Evolutionary conservation across 2,329 filamentous ascomycete genomes (phyloP), one percentile per base, ranked within the genome.

Genomic region (Fusarium pseudoanthophilum): DNA sequence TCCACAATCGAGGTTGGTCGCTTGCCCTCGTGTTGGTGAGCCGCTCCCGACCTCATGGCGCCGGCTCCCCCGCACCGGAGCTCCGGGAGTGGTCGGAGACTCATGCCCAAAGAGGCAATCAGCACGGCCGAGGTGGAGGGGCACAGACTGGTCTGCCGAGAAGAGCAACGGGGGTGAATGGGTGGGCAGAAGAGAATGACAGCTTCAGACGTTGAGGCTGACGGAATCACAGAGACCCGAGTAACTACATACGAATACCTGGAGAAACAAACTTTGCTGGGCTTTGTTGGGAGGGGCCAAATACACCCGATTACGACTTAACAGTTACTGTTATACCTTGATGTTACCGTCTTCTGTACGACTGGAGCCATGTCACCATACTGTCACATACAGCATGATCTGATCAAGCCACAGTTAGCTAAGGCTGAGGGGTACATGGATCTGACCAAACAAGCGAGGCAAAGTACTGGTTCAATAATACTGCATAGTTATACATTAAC

Each of bases 21-120:
- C 52, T 42, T 40, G 21, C 37, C 32, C 30, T 43, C 28, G n/a
- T 42, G 39, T 40, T 52, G 21, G 60, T 53, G 70, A 70, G 57
- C 64, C 69, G 42, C 46, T 52, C 61, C 70, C 70, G 65, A 56
- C 15, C 18, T 51, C 20, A 42, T 63, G 62, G 67, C 48, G 49
- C 69, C 64, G 53, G 69, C 28, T 40, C 43, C 69, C 36, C 51
- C 60, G 52, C 28, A 69, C 51, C 60, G 71, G 71, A 66, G 65
- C 48, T 59, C 67, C 51, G 67, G 55, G 56, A 42, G 46, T 55
- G 55, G 36, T 59, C 70, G 56, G 71, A 73, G 51, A 58, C 58
- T 37, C 30, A 62, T 42, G 30, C 70, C 60, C 34, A 70, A 73
- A 73, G 65, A 39, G 56, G 70, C 34, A 73, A 73, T 67, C 34